A percentile compares a stretch with the other conserved stretches of the same genome.
These are phyloP conservation scores for Durusdinium trenchii DNA, from an alignment of 73 alveolate species.

Conservation along the genomic window DNA sequence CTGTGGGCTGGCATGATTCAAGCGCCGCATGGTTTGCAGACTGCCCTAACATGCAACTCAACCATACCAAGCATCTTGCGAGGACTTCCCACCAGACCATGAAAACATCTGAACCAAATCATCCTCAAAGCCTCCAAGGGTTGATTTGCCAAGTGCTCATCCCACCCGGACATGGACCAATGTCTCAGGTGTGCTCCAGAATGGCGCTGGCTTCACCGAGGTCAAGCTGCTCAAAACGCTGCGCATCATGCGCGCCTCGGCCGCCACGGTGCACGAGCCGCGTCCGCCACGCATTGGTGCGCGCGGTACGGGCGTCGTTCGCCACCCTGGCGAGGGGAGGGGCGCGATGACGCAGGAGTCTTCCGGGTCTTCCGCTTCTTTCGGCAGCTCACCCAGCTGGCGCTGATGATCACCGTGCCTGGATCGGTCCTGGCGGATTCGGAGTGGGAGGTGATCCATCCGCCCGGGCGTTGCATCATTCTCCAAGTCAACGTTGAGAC, in stretches of 20 bases:
- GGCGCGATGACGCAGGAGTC: background rate
- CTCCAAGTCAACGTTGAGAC: too few species aligned
- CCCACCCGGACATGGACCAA: background rate
- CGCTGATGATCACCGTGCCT: conserved; percentile 85
- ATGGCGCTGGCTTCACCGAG: conserved; percentile 28
- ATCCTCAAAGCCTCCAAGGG: too few species aligned
- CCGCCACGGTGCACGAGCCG: background rate
- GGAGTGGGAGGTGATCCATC: too few species aligned
- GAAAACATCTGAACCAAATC: too few species aligned
- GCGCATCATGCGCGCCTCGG: conserved; percentile 60
- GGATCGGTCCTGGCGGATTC: too few species aligned
- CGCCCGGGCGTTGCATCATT: too few species aligned
- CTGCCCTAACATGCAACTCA: too few species aligned
- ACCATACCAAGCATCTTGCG: too few species aligned
- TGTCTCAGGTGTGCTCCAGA: background rate
- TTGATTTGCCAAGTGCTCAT: too few species aligned
- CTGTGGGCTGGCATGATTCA: too few species aligned
- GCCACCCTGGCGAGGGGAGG: background rate
- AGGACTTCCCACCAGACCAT: too few species aligned
- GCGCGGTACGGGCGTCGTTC: background rate
- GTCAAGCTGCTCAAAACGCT: conserved; percentile 69
- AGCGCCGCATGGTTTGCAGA: too few species aligned
- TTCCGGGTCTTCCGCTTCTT: conserved; percentile 88
- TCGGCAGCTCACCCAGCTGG: conserved; percentile 87
- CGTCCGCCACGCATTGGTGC: background rate